phyloP scores from a whole-genome alignment of 164 flowering plant species.

The Houttuynia cordata region DNA sequence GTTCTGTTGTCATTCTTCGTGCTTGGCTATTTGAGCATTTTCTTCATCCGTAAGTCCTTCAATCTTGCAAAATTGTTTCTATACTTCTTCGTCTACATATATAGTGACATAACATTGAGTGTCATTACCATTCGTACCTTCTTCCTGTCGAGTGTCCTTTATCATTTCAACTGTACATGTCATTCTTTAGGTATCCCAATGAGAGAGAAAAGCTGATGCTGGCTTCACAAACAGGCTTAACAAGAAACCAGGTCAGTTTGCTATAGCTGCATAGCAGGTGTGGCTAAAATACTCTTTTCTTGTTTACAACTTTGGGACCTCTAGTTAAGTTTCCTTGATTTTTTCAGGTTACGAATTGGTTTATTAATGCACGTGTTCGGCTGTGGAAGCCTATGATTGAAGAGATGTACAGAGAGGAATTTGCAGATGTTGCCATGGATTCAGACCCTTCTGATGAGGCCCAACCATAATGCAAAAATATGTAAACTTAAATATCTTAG shows the following conservation, averaged over 20 bases:
- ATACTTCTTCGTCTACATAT: too few relatives aligned
- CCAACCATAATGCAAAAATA: not conserved
- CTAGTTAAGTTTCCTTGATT: not conserved
- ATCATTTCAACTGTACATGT: not conserved
- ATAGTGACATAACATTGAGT: not conserved
- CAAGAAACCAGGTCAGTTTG: constrained; percentile 59
- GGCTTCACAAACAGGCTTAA: constrained; percentile 78
- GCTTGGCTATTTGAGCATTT: constrained; percentile 94
- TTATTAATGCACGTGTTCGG: constrained; percentile 79
- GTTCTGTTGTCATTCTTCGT: constrained; percentile 69
- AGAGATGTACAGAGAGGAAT: constrained; percentile 82
- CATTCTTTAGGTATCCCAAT: constrained; percentile 55
- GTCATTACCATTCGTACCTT: too few relatives aligned
- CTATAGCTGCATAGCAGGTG: not conserved
- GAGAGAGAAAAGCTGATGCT: constrained; percentile 76
- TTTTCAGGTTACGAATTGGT: constrained; percentile 82
- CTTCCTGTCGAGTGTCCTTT: too few relatives aligned
- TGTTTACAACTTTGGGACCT: not conserved
- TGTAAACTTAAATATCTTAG: not conserved
- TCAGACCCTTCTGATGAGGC: constrained; percentile 24
- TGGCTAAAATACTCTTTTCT: not conserved
- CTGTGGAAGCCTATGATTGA: constrained; percentile 94
- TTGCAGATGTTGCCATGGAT: constrained; percentile 46
- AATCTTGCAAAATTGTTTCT: not conserved
- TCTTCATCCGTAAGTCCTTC: constrained; percentile 68